Percentiles rank a stretch among this genome's conserved stretches.
Conservation (phyloP, 2,329 filamentous ascomycete genomes). For the Diplodia corticola region DNA sequence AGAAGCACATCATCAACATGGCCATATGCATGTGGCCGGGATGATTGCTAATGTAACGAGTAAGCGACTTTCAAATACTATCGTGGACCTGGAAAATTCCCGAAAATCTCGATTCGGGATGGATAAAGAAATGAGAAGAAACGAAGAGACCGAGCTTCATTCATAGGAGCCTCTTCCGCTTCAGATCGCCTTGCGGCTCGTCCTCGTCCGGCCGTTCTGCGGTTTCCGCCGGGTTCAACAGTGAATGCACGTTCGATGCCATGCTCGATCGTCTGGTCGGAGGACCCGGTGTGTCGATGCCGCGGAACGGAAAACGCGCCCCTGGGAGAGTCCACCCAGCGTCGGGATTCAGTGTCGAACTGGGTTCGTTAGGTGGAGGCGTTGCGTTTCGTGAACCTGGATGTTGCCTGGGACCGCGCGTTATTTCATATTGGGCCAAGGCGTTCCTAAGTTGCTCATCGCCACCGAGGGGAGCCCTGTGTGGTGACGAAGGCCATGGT, state of each 20-base stretch:
- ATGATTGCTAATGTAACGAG: too few relatives aligned
- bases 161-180: conserved; percentile 51
- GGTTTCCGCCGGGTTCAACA: conserved; percentile 69
- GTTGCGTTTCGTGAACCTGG: conserved; percentile 55
- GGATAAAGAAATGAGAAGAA: background rate
- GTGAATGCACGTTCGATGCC: conserved; percentile 68
- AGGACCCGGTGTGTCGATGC: conserved; percentile 55
- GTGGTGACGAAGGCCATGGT: conserved; percentile 69
- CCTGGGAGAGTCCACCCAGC: conserved; percentile 59
- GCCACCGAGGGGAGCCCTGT: conserved; percentile 48
- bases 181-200: conserved; percentile 60
- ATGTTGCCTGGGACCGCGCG: conserved; percentile 51
- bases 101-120: background rate
- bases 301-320: conserved; percentile 50
- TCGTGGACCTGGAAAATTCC: background rate
- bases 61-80: background rate
- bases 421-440: conserved; percentile 68
- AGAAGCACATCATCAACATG: background rate
- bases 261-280: conserved; percentile 69
- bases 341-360: conserved; percentile 52
- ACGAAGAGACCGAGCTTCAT: background rate
- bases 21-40: background rate
- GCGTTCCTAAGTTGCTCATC: conserved; percentile 73
- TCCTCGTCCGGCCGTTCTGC: conserved; percentile 67
- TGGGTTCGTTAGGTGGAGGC: conserved; percentile 51